These are phyloP conservation scores for Exutisphaerella laricina DNA, from an alignment of 2,329 filamentous ascomycete genomes.

Conservation along the genomic window DNA sequence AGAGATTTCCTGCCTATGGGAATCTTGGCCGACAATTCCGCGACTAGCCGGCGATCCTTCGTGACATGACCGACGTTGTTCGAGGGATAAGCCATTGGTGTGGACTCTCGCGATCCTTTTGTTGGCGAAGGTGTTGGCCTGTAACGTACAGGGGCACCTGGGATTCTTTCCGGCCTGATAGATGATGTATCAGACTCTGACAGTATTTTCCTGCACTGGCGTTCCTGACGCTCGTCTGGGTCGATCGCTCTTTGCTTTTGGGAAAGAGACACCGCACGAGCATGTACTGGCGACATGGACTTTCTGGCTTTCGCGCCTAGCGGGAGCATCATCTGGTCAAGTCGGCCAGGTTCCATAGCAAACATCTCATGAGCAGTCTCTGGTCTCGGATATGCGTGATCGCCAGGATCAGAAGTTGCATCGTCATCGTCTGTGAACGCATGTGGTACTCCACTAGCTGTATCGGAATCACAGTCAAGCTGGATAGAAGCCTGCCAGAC, in stretches of 20 bases:
- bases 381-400: conserved; percentile 8
- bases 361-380: conserved; percentile 11
- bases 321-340: conserved; percentile 20
- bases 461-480: conserved; percentile 6
- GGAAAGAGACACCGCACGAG: not conserved
- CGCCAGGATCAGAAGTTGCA: conserved; percentile 8
- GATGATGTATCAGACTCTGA: conserved; percentile 14
- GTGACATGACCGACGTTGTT: not conserved
- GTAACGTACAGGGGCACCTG: conserved; percentile 28
- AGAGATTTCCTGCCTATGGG: conserved; percentile 16
- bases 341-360: conserved; percentile 14
- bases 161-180: conserved; percentile 12
- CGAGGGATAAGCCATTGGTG: not conserved
- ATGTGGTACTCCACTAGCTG: not conserved
- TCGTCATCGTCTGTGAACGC: conserved; percentile 5
- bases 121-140: conserved; percentile 25
- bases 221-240: conserved; percentile 8
- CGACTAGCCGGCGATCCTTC: no score
- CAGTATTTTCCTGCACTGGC: conserved; percentile 15
- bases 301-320: conserved; percentile 8
- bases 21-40: not conserved
- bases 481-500: conserved; percentile 1
- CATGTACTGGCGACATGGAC: not conserved
- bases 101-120: conserved; percentile 15
- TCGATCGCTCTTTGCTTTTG: no score